Evolutionary conservation across 75 land plant species (phyloP), one percentile per base, ranked within the genome.

Genomic region (Pinus tabuliformis): DNA sequence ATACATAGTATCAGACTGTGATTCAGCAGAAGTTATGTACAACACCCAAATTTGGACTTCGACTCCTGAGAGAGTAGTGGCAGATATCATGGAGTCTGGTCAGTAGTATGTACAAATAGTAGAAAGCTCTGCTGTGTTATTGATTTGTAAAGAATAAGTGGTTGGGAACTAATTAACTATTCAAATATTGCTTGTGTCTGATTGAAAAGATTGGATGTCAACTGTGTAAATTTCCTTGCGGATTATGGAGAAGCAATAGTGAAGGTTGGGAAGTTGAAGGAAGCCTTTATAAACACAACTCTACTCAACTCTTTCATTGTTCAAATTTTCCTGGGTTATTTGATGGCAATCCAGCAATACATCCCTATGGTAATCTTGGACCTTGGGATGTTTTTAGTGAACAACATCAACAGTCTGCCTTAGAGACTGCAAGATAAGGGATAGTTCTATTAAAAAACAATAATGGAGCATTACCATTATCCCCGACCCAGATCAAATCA

Each of bases 311-410:
- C 90, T 2, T 30, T 95, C 62, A 73, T 86, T 13, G 92, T 91
- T 18, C 91, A 88, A 57, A 95, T 97, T 95, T 77, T 98, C 49
- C 90, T 97, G 9, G 99, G 99, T 79, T 91, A 83, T 97, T 89
- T 57, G 96, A 97, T 73, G 98, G 99, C 8, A 86, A 90, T 73
- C 97, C 99, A 20, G 62, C 81, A 2, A 13, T 58, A 0, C 88
- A 87, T 33, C 86, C 84, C 2, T 95, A 61, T 64, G 92, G 96
- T 37, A 56, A 77, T 49, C 81, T 97, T 0, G 94, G 99, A 2
- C 86, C 93, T 13, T 57, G 33, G 7, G 86, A 95, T 72, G 87
- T 97, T 16, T 97, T 98, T 85, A 84, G 79, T 42, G 79, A 70
- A 0, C 86, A 81, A 18, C 83, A 86, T 54, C 79, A 77, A 24